Evolutionary conservation across 768 basidiomycete genomes (phyloP).

Genomic region (Pleurotus pulmonarius): DNA sequence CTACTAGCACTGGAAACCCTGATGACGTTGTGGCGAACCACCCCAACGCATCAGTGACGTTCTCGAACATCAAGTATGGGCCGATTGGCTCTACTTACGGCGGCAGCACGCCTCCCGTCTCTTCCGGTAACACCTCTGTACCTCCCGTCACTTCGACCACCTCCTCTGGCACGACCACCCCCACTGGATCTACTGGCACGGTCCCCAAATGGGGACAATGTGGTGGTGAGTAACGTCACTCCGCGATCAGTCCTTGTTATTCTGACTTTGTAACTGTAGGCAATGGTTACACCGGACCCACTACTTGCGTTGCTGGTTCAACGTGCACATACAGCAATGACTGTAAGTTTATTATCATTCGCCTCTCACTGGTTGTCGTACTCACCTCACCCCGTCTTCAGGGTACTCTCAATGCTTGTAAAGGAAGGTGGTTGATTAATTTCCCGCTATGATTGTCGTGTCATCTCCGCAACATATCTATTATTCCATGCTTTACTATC

Average conservation of each 20-base stretch:
- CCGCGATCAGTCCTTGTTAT: background rate
- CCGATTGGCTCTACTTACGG: conserved; percentile 21
- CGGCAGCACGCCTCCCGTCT: background rate
- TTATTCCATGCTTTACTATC: too few relatives aligned
- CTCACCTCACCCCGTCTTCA: too few relatives aligned
- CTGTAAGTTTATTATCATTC: conserved; percentile 27
- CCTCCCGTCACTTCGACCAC: background rate
- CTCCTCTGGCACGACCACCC: background rate
- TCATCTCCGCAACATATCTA: too few relatives aligned
- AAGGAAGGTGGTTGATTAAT: too few relatives aligned
- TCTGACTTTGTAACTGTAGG: conserved; percentile 12
- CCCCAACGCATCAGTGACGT: conserved; percentile 29
- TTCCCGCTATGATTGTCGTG: too few relatives aligned
- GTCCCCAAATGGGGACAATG: conserved; percentile 6
- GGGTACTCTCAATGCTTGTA: conserved; percentile 43
- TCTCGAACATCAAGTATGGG: conserved; percentile 40
- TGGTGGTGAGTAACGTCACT: background rate
- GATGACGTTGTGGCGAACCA: conserved; percentile 26
- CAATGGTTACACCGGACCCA: conserved; percentile 35
- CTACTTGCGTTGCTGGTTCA: conserved; percentile 32
- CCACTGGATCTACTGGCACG: background rate
- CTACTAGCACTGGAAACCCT: conserved; percentile 32
- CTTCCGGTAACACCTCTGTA: background rate
- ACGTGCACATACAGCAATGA: conserved; percentile 33
- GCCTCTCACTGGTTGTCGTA: background rate